These are phyloP conservation scores for Vigna angularis DNA, from an alignment of 306 rosid species.

Conservation along the genomic window DNA sequence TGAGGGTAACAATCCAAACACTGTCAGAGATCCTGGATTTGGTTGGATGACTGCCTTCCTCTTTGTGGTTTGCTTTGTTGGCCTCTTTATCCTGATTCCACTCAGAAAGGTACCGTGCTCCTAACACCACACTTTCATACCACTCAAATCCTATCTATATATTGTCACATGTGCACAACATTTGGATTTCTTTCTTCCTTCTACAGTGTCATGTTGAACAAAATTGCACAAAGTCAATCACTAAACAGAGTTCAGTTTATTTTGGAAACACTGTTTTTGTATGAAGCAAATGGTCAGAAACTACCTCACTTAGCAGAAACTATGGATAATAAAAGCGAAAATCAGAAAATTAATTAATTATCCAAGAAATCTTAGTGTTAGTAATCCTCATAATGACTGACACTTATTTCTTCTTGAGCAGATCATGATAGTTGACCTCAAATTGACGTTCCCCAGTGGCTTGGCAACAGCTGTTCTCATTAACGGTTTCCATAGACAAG, in stretches of 20 bases:
- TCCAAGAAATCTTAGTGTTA: too few species aligned
- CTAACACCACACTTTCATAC: not conserved
- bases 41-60: constrained; percentile 79
- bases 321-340: too few species aligned
- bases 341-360: too few species aligned
- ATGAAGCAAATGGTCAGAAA: too few species aligned
- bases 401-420: constrained; percentile 35
- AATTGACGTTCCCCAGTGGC: constrained; percentile 78
- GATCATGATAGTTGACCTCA: constrained; percentile 84
- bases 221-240: too few species aligned
- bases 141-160: constrained; percentile 8
- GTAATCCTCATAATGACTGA: not conserved
- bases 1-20: constrained; percentile 61
- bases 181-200: not conserved
- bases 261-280: too few species aligned
- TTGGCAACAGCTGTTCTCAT: constrained; percentile 87
- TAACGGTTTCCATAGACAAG: constrained; percentile 77
- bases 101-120: constrained; percentile 61
- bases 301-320: too few species aligned
- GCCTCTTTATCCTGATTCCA: constrained; percentile 78
- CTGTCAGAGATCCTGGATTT: constrained; percentile 70
- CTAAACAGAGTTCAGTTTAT: too few species aligned
- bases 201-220: too few species aligned
- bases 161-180: not conserved
- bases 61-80: constrained; percentile 77